These are phyloP conservation scores for Zygoascus tannicola DNA, from an alignment of 805 yeast species.

Conservation along the genomic window DNA sequence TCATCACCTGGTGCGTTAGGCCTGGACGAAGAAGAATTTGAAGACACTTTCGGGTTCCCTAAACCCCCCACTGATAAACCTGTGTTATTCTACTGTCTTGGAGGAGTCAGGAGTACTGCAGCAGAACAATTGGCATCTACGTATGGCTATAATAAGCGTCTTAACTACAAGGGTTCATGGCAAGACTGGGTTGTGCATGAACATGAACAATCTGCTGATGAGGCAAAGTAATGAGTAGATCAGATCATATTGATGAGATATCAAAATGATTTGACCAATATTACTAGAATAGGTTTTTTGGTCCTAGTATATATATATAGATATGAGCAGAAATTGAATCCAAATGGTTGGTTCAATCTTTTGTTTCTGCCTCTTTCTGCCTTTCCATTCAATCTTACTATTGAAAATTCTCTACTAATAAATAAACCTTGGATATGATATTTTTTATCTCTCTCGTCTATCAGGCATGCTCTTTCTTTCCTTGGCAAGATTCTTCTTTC, in stretches of 20 bases:
- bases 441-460: constrained; percentile 12
- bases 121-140: constrained; percentile 89
- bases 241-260: too few relatives aligned
- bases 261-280: too few relatives aligned
- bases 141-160: constrained; percentile 73
- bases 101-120: constrained; percentile 83
- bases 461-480: constrained; percentile 31
- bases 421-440: too few relatives aligned
- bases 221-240: too few relatives aligned
- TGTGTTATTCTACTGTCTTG: constrained; percentile 82
- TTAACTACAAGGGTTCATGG: constrained; percentile 80
- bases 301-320: too few relatives aligned
- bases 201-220: too few relatives aligned
- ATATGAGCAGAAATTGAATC: too few relatives aligned
- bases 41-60: constrained; percentile 66
- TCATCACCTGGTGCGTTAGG: constrained; percentile 89
- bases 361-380: too few relatives aligned
- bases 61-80: constrained; percentile 69
- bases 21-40: constrained; percentile 67
- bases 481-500: constrained; percentile 31
- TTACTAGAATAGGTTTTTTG: too few relatives aligned
- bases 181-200: constrained; percentile 65
- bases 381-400: too few relatives aligned
- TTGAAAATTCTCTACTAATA: too few relatives aligned
- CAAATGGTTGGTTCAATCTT: too few relatives aligned